These are phyloP conservation scores for Chrysosporium queenslandicum DNA, from an alignment of 2,329 filamentous ascomycete species.

Conservation along the genomic window DNA sequence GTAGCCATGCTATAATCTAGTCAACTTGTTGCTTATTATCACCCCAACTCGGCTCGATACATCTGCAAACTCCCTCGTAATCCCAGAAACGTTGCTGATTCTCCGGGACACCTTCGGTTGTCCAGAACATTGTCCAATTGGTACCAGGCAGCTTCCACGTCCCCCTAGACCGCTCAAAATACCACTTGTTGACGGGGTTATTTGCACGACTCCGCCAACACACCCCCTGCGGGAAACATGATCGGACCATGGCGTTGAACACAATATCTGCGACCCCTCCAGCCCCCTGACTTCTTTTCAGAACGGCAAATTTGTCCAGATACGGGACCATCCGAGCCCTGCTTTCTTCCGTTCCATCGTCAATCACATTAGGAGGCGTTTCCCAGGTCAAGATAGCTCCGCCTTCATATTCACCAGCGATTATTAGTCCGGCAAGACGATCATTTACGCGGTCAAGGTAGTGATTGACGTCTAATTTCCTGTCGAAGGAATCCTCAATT, in stretches of 20 bases:
- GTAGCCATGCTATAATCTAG: constrained; percentile 26
- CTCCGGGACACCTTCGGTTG: constrained; percentile 55
- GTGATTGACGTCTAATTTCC: constrained; percentile 70
- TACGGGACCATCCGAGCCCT: constrained; percentile 69
- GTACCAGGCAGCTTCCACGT: constrained; percentile 71
- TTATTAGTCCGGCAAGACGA: constrained; percentile 79
- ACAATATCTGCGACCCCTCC: constrained; percentile 91
- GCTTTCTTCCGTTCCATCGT: constrained; percentile 45
- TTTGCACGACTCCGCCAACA: constrained; percentile 84
- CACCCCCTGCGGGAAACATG: constrained; percentile 78
- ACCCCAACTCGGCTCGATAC: constrained; percentile 43
- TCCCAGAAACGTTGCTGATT: constrained; percentile 49
- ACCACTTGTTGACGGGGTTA: constrained; percentile 99
- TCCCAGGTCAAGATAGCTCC: constrained; percentile 95
- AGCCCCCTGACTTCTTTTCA: constrained; percentile 77
- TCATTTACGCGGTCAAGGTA: constrained; percentile 73
- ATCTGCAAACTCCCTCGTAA: constrained; percentile 65
- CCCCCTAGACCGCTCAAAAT: constrained; percentile 81
- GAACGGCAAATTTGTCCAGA: constrained; percentile 92
- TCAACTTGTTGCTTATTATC: constrained; percentile 44
- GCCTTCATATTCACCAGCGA: constrained; percentile 93
- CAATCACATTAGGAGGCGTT: constrained; percentile 51
- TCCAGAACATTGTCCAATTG: constrained; percentile 99
- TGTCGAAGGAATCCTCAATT: constrained; percentile 86
- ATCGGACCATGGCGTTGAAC: constrained; percentile 87